These are phyloP conservation scores for Pyrus betulifolia DNA, from an alignment of 306 rosid species.

Conservation along the genomic window DNA sequence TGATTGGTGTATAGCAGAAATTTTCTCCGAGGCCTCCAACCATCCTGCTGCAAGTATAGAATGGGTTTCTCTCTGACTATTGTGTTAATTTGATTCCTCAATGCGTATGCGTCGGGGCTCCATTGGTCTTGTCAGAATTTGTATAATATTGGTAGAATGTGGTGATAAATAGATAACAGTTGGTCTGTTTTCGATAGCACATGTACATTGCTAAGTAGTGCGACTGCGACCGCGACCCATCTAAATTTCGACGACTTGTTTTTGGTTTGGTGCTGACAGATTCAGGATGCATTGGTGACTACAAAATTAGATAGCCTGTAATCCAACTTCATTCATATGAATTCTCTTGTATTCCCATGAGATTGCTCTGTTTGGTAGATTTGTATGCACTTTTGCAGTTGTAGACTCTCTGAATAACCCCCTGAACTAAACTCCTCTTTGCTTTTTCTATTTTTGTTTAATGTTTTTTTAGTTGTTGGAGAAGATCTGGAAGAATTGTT, in stretches of 20 bases:
- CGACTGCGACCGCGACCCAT: slow-evolving; percentile 35
- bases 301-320: slow-evolving; percentile 37
- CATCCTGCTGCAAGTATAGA: slow-evolving; percentile 2
- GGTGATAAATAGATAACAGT: slow-evolving; percentile 27
- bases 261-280: slow-evolving; percentile 51
- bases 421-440: too few relatives aligned
- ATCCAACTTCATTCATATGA: slow-evolving; percentile 27
- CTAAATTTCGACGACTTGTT: slow-evolving; percentile 27
- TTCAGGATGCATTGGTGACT: slow-evolving; percentile 53
- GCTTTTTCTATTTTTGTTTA: too few relatives aligned
- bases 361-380: not conserved
- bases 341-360: not conserved
- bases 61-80: slow-evolving; percentile 1
- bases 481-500: too few relatives aligned
- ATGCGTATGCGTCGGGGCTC: slow-evolving; percentile 1
- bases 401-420: not conserved
- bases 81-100: not conserved
- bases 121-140: slow-evolving; percentile 30
- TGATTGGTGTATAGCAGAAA: slow-evolving; percentile 30
- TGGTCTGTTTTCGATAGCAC: slow-evolving; percentile 28
- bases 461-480: too few relatives aligned
- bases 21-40: slow-evolving; percentile 14
- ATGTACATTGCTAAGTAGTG: slow-evolving; percentile 68
- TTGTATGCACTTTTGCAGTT: not conserved
- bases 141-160: slow-evolving; percentile 63